phyloP scores from a whole-genome alignment of 2,329 filamentous ascomycete species.

The Escovopsis weberi region DNA sequence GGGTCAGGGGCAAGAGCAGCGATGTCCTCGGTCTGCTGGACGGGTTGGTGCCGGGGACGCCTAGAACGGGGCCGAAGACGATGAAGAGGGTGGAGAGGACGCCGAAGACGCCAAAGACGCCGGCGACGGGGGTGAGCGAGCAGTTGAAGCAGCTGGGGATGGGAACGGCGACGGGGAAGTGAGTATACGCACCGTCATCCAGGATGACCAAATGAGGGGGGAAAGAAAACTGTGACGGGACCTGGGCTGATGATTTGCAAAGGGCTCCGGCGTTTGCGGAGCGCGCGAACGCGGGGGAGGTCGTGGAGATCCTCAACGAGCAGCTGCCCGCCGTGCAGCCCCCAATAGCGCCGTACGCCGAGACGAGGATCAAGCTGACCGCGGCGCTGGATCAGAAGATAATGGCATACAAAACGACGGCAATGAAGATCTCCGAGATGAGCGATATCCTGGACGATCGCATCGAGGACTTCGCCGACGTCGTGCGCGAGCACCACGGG shows the following conservation, averaged over 20 bases:
- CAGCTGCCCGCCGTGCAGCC: constrained; percentile 53
- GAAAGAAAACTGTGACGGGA: constrained; percentile 1
- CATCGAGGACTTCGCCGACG: constrained; percentile 74
- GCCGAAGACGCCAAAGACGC: constrained; percentile 17
- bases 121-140: constrained; percentile 18
- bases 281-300: constrained; percentile 64
- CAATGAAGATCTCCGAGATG: constrained; percentile 85
- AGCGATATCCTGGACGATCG: constrained; percentile 90
- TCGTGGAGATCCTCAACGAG: constrained; percentile 70
- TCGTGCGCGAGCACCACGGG: constrained; percentile 59
- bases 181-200: constrained; percentile 3
- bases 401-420: constrained; percentile 79
- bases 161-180: constrained; percentile 10
- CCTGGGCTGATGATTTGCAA: background rate
- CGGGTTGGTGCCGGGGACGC: constrained; percentile 51
- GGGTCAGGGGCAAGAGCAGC: constrained; percentile 36
- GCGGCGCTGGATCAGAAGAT: constrained; percentile 84
- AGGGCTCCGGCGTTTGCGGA: constrained; percentile 46
- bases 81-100: constrained; percentile 19
- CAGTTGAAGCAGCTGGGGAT: constrained; percentile 19
- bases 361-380: constrained; percentile 69
- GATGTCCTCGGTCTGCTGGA: constrained; percentile 82
- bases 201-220: background rate
- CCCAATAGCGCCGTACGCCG: constrained; percentile 56
- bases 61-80: constrained; percentile 26